Evolutionary conservation across 2,329 filamentous ascomycete species (phyloP), one percentile per base, ranked within the genome.

Genomic region (Beauveria varroae): DNA sequence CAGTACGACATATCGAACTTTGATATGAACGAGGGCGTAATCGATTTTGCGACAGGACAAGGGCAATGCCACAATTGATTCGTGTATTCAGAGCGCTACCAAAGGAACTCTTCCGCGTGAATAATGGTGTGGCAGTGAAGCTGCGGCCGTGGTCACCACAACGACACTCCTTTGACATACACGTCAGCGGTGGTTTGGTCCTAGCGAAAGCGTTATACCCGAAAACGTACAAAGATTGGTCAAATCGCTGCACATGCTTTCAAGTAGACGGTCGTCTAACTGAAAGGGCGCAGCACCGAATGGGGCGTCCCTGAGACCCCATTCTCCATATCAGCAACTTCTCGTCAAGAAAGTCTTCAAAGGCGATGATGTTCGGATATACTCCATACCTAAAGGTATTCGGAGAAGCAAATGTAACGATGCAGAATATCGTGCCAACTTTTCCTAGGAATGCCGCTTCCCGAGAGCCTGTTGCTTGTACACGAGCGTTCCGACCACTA

Each of bases 401-500:
- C 5, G 20, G 16, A 57, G 9, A 14, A 26, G 8, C 2, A 10
- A 7, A 12, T 18, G 8, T 22, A 22, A 22, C 34, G 16, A 10
- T 51, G 20, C 4, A 22, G 34, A 28, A 50, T 6, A 20, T 16
- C 20, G 20, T 16, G n/a, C 28, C 24, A 16, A 47, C 2, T 10
- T 18, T 30, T 49, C 3, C 9, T 41, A 68, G 67, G 66, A 40
- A 67, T 63, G n/a, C n/a, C 3, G 1, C 59, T 68, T 6, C 67
- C 67, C 0, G 59, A 66, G 1, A 56, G 66, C 59, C 41, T 67
- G 18, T 22, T 67, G 12, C 62, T 67, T 1, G 67, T 68, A 1
- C 67, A 68, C 51, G 66, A 68, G 53, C 66, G 64, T 9, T 40
- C 64, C 16, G 67, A 68, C 46, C 65, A 67, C 52, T 67, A 64